Percentiles rank a stretch among this genome's conserved stretches.
Conservation (phyloP, 108 stramenopile species). For the Conticribra guillardii region DNA sequence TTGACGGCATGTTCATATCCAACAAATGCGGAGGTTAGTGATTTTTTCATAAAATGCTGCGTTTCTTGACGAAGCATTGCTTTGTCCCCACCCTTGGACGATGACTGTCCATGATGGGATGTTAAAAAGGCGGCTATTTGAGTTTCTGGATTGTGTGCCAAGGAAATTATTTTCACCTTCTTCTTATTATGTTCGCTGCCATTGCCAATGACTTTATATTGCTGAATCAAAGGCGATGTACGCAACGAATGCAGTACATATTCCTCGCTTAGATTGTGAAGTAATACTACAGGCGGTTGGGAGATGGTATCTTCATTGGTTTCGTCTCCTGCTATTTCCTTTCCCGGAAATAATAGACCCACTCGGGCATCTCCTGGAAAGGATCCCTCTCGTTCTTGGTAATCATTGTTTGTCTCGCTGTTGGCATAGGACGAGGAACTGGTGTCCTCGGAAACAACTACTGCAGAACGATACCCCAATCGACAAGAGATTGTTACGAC, state of each 20-base stretch:
- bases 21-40: slow-evolving; percentile 64
- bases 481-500: slow-evolving; percentile 51
- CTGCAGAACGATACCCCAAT: slow-evolving; percentile 73
- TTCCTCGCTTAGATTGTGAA: slow-evolving; percentile 58
- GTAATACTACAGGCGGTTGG: slow-evolving; percentile 29
- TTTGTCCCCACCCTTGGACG: slow-evolving; percentile 17
- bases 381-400: slow-evolving; percentile 23
- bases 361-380: slow-evolving; percentile 42
- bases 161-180: slow-evolving; percentile 49
- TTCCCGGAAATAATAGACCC: slow-evolving; percentile 26
- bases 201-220: slow-evolving; percentile 28
- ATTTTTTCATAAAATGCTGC: slow-evolving; percentile 52
- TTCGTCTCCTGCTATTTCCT: slow-evolving; percentile 1
- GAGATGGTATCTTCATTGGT: neutral
- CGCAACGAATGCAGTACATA: slow-evolving; percentile 56
- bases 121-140: slow-evolving; percentile 50
- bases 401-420: slow-evolving; percentile 11
- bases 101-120: slow-evolving; percentile 24
- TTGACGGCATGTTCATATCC: slow-evolving; percentile 59
- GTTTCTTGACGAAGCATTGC: slow-evolving; percentile 44
- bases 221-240: slow-evolving; percentile 57
- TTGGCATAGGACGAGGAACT: neutral
- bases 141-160: slow-evolving; percentile 78
- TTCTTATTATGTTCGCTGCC: neutral
- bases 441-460: neutral